Base-by-base conservation (phyloP, 371 early-diverging fungal species). In the Hamiltosporidium tvaerminnensis region DNA sequence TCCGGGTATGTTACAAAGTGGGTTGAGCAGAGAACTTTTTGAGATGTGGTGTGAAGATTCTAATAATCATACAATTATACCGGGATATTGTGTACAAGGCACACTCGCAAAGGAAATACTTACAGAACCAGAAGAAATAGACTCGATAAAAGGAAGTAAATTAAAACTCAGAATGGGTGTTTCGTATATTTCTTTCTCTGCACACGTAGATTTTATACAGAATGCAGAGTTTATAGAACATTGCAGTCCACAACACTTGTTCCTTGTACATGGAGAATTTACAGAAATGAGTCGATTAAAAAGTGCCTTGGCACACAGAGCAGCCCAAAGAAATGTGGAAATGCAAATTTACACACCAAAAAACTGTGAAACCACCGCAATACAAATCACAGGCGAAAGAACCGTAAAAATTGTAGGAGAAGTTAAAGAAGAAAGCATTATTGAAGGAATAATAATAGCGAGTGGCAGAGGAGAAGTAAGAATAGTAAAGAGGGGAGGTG, bases 1-100 rank as follows among this genome's bases (percentile, higher is more conserved):
- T 80, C 99, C 99, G 0, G 99, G 94, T 53, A 97, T 98, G 98
- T 80, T 98, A 53, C 99, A 97, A 85, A 92, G 85, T 72, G 99
- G 99, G 1, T 78, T 97, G 23, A 91, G 91, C 9, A 76, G 98
- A 63, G 94, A 96, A 74, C 78, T 99, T 61, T 87, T 96, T 71
- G 98, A 99, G 73, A 81, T 87, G 57, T 97, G 98, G 99, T 91
- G 92, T 57, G 83, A 85, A 0, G 91, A 96, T 70, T 84, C 83
- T 58, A 84, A 85, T 59, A 98, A 97, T 73, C 96, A 93, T 0
- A 79, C 94, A 41, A 84, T 99, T 37, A 88, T 99, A 55, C 89
- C 99, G 0, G 98, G 99, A 61, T 99, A 99, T 76, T 91, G 90
- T 64, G 93, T 97, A 1, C 95, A 96, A 70, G 96, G 95, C 48